Evolutionary conservation across 306 rosid species (phyloP), one percentile per base, ranked within the genome.

Genomic region (Sechiopsis laciniata): DNA sequence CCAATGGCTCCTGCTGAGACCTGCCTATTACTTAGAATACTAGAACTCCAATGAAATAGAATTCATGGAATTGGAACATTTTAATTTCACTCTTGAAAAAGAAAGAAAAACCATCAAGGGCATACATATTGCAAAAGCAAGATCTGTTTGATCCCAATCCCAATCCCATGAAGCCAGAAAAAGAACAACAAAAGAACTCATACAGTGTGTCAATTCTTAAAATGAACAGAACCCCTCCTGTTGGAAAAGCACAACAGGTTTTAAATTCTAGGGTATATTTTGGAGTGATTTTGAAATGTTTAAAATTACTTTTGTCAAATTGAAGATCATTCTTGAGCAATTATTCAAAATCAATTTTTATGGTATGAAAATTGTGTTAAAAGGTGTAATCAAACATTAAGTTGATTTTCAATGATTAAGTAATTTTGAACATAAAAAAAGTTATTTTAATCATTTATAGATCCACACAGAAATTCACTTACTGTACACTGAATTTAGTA

Each of bases 121-220:
- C 19, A 35, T 64, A 64, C 71, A 10, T n/a, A 40, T 15, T 26
- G 2, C 16, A 46, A 3, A 40, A 35, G 70, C 51, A 65, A 65
- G 17, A 11, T 45, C 54, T 5, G 26, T 40, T 65, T 48, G 45
- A n/a, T 65, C 16, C 71, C 55, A 66, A 65, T 45, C 72, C 72
- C 13, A n/a, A 64, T 66, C 45, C 45, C 45, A 37, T 37, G 53
- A 66, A 64, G 14, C 14, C 29, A 56, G 14, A 58, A 58, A 60
- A 60, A 21, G 5, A 59, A 60, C 4, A 22, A 59, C 40, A 59
- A 10, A 57, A 57, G 12, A 10, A 9, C 24, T 10, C 11, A 16
- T 58, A 24, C 64, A 62, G 32, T 26, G 48, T 62, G 12, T 60
- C 9, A 57, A 57, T 21, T 10, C 12, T 22, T 8, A 55, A 55